A percentile compares a stretch with the other conserved stretches of the same genome.
These are phyloP conservation scores for Eucalyptus erythrocorys DNA, from an alignment of 345 rosid species.

Conservation along the genomic window DNA sequence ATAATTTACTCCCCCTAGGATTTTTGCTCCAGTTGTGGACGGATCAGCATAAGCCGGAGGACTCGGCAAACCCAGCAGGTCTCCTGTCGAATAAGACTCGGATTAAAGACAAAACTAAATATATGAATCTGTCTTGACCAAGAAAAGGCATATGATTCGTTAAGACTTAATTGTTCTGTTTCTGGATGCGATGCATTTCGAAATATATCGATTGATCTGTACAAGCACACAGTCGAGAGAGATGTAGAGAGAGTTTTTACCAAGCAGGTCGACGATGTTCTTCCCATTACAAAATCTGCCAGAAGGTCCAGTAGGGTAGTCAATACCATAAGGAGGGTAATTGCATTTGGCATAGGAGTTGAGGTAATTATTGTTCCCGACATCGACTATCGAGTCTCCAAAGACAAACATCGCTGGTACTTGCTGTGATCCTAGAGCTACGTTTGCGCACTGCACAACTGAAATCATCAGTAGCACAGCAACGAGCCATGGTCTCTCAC, in stretches of 20 bases:
- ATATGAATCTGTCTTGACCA: not conserved
- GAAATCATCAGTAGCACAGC: not conserved
- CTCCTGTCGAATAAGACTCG: conserved; percentile 21
- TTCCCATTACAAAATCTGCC: conserved; percentile 77
- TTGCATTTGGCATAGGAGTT: conserved; percentile 51
- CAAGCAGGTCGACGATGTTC: conserved; percentile 56
- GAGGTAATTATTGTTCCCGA: conserved; percentile 74
- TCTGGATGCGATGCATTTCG: not conserved
- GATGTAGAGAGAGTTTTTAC: conserved; percentile 6
- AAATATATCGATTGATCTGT: not conserved
- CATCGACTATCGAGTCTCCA: conserved; percentile 81
- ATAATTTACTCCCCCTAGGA: conserved; percentile 66
- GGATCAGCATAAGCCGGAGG: conserved; percentile 68
- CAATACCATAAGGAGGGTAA: conserved; percentile 80
- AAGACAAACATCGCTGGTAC: conserved; percentile 75
- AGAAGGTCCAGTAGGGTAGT: conserved; percentile 51
- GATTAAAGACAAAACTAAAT: not conserved
- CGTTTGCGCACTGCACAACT: not conserved
- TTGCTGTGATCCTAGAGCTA: conserved; percentile 1
- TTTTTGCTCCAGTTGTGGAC: conserved; percentile 30
- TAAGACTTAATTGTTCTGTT: not conserved
- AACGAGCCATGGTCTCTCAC: not conserved
- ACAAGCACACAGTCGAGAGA: not conserved
- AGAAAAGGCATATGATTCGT: not conserved
- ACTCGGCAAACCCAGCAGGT: conserved; percentile 42